Percentiles rank a stretch among this genome's conserved stretches.
phyloP scores from a whole-genome alignment of 2,329 filamentous ascomycete genomes.

The Fusarium continuum region DNA sequence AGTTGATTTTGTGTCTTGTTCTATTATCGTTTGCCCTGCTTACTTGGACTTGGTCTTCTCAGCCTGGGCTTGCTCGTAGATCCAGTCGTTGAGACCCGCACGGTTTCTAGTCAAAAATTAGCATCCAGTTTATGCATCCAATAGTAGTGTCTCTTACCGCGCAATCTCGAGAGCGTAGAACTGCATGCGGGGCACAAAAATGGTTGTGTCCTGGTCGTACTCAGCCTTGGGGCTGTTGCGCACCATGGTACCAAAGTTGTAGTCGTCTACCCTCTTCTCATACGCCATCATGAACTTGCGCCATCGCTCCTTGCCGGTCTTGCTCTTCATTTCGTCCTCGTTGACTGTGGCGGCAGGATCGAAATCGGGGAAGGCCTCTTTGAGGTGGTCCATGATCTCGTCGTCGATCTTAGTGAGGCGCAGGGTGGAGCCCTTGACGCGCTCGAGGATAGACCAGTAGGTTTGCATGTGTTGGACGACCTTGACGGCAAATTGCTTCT shows the following conservation, averaged over 20 bases:
- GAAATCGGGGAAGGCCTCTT: slow-evolving; percentile 89
- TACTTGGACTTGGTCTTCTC: slow-evolving; percentile 54
- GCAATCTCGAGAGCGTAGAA: slow-evolving; percentile 65
- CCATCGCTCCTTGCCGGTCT: slow-evolving; percentile 92
- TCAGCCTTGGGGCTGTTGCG: slow-evolving; percentile 80
- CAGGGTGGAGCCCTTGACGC: slow-evolving; percentile 85
- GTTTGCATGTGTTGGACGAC: slow-evolving; percentile 96
- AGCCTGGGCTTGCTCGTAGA: slow-evolving; percentile 83
- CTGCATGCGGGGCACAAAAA: slow-evolving; percentile 75
- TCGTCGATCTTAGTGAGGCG: slow-evolving; percentile 94
- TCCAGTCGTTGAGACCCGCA: slow-evolving; percentile 93
- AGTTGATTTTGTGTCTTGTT: slow-evolving; percentile 12
- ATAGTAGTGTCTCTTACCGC: slow-evolving; percentile 40
- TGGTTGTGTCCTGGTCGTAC: slow-evolving; percentile 88
- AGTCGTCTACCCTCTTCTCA: slow-evolving; percentile 95
- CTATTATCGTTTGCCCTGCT: neutral
- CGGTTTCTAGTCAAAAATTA: slow-evolving; percentile 75
- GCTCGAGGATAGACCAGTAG: slow-evolving; percentile 96
- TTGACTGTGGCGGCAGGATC: slow-evolving; percentile 82
- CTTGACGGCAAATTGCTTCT: slow-evolving; percentile 99
- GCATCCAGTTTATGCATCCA: fast-evolving
- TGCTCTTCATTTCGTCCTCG: slow-evolving; percentile 98
- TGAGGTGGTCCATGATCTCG: slow-evolving; percentile 91
- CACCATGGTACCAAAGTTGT: slow-evolving; percentile 96
- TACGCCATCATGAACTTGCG: slow-evolving; percentile 93